Conservation (phyloP, 2,329 filamentous ascomycete genomes). For the Aspergillus versicolor region DNA sequence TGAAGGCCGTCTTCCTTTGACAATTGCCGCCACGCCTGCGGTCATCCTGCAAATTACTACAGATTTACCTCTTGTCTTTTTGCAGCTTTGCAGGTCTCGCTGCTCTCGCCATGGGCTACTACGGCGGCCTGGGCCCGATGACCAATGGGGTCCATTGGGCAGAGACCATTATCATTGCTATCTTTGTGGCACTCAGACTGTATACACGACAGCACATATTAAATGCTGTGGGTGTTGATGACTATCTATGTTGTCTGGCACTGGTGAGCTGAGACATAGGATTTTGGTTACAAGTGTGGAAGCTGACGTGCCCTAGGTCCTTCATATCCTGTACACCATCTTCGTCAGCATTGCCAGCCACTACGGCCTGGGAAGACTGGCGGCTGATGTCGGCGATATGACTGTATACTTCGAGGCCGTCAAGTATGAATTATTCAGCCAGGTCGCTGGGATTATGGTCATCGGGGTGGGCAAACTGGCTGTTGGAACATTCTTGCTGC, state of each 20-base stretch:
- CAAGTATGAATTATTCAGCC: slow-evolving; percentile 25
- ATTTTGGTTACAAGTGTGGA: neutral
- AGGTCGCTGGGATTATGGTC: slow-evolving; percentile 24
- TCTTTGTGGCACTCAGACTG: slow-evolving; percentile 19
- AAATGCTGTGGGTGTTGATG: slow-evolving; percentile 21
- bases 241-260: slow-evolving; percentile 11
- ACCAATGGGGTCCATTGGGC: slow-evolving; percentile 23
- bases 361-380: slow-evolving; percentile 17
- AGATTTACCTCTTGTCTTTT: too few species aligned
- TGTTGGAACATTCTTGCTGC: slow-evolving; percentile 21
- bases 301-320: slow-evolving; percentile 4
- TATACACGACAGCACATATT: slow-evolving; percentile 22
- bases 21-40: too few species aligned
- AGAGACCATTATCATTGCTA: slow-evolving; percentile 15
- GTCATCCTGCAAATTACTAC: too few species aligned
- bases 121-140: slow-evolving; percentile 24
- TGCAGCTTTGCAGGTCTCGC: too few species aligned
- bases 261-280: neutral
- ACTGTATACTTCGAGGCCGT: slow-evolving; percentile 20
- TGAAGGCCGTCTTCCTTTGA: too few species aligned
- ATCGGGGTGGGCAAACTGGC: slow-evolving; percentile 23
- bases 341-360: slow-evolving; percentile 17
- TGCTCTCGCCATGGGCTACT: slow-evolving; percentile 2
- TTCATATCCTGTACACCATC: slow-evolving; percentile 20
- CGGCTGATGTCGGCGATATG: slow-evolving; percentile 17